phyloP scores from a whole-genome alignment of 805 yeast species.

The Metschnikowia drakensbergensis region DNA sequence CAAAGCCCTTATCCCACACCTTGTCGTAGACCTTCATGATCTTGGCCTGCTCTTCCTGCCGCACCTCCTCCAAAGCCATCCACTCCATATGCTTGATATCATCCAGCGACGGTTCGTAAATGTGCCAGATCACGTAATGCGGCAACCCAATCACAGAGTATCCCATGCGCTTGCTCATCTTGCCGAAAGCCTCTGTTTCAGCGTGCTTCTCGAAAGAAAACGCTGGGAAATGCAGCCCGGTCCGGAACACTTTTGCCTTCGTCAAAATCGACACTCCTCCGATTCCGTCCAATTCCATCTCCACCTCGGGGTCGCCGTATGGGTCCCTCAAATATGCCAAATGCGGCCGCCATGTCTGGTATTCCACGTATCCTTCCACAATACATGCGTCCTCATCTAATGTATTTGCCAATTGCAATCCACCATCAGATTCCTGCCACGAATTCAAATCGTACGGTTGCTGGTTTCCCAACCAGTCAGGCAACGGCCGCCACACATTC shows the following conservation, averaged over 20 bases:
- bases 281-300: conserved; percentile 91
- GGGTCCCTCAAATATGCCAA: conserved; percentile 93
- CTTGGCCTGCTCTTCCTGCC: conserved; percentile 59
- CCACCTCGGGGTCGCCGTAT: conserved; percentile 89
- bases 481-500: conserved; percentile 87
- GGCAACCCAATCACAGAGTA: conserved; percentile 85
- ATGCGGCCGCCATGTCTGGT: conserved; percentile 98
- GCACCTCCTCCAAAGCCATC: conserved; percentile 78
- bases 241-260: conserved; percentile 79
- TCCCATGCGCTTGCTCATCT: conserved; percentile 81
- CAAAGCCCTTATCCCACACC: conserved; percentile 76
- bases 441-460: conserved; percentile 84
- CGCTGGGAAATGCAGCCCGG: conserved; percentile 94
- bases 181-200: conserved; percentile 96
- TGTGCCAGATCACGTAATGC: conserved; percentile 86
- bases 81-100: conserved; percentile 85
- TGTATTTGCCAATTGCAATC: conserved; percentile 65
- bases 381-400: conserved; percentile 93
- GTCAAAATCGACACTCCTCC: conserved; percentile 95
- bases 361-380: conserved; percentile 96
- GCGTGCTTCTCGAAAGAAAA: conserved; percentile 95
- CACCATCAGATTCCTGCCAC: conserved; percentile 85
- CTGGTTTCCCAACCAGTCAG: conserved; percentile 80
- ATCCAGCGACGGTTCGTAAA: conserved; percentile 91
- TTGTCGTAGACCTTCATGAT: conserved; percentile 62